Evolutionary conservation across 495 filamentous ascomycete species (phyloP).

Genomic region (Talaromyces liani): DNA sequence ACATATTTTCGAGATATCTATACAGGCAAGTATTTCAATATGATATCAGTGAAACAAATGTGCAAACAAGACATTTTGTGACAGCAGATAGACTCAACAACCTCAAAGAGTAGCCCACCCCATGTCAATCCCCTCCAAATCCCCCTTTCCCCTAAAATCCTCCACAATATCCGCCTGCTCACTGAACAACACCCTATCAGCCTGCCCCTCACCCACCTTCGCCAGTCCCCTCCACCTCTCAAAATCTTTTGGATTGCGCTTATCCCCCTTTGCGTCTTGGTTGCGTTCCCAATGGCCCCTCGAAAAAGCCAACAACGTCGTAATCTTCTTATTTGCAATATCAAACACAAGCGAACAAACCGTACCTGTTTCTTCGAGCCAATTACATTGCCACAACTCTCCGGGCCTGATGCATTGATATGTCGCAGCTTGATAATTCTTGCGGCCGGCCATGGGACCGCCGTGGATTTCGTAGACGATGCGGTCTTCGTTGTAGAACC

Average conservation of each 20-base stretch:
- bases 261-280: neutral
- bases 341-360: neutral
- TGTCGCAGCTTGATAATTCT: conserved; percentile 29
- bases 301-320: neutral
- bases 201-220: conserved; percentile 21
- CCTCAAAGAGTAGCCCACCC: conserved; percentile 22
- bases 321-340: neutral
- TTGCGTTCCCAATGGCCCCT: neutral
- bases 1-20: too few relatives aligned
- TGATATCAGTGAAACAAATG: neutral
- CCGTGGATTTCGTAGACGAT: conserved; percentile 37
- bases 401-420: conserved; percentile 23
- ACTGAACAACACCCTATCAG: conserved; percentile 27
- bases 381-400: neutral
- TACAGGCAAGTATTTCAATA: too few relatives aligned
- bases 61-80: neutral
- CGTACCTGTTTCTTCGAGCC: neutral
- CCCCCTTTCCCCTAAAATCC: conserved; percentile 26
- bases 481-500: conserved; percentile 32
- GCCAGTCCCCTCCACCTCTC: conserved; percentile 18
- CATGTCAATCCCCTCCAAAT: conserved; percentile 25
- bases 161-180: conserved; percentile 33
- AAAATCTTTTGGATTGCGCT: neutral
- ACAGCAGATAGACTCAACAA: neutral
- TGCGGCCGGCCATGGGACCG: conserved; percentile 31